These are phyloP conservation scores for Podospora bellae-mahoneyi DNA, from an alignment of 495 filamentous ascomycete species.

Conservation along the genomic window DNA sequence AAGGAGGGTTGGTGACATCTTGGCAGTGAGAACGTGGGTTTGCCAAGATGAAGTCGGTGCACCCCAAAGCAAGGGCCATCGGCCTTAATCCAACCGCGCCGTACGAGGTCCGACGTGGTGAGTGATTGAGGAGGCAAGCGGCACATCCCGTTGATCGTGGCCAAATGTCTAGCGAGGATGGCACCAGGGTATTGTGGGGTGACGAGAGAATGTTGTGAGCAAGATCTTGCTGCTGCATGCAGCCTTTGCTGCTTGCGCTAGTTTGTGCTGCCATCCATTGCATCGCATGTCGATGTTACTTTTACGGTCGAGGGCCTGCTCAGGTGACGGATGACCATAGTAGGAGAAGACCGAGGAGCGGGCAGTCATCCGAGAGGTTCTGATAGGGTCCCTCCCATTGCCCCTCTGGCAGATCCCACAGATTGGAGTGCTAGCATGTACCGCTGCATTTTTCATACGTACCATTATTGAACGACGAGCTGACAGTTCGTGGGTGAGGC, in stretches of 20 bases:
- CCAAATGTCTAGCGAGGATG: neutral
- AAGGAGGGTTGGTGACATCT: neutral
- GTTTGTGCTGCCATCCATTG: neutral
- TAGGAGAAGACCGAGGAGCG: neutral
- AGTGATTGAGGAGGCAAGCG: neutral
- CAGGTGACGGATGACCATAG: neutral
- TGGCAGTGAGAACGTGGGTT: slow-evolving; percentile 12
- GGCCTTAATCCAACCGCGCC: neutral
- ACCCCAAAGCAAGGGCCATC: neutral
- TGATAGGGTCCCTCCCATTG: neutral
- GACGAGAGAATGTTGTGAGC: neutral
- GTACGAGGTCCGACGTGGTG: neutral
- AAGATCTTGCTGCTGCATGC: neutral
- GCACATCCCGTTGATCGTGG: slow-evolving; percentile 3
- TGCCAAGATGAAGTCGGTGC: slow-evolving; percentile 7
- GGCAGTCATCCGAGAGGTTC: neutral
- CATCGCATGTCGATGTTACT: neutral
- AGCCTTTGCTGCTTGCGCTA: neutral
- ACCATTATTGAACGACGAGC: neutral
- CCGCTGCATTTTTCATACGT: slow-evolving; percentile 1
- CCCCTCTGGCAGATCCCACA: neutral
- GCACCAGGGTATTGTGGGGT: neutral
- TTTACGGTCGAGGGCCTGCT: neutral
- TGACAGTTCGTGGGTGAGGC: neutral
- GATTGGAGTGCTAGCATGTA: neutral